Evolutionary conservation across 306 rosid species (phyloP), one percentile per base, ranked within the genome.

Genomic region (Casuarina glauca): DNA sequence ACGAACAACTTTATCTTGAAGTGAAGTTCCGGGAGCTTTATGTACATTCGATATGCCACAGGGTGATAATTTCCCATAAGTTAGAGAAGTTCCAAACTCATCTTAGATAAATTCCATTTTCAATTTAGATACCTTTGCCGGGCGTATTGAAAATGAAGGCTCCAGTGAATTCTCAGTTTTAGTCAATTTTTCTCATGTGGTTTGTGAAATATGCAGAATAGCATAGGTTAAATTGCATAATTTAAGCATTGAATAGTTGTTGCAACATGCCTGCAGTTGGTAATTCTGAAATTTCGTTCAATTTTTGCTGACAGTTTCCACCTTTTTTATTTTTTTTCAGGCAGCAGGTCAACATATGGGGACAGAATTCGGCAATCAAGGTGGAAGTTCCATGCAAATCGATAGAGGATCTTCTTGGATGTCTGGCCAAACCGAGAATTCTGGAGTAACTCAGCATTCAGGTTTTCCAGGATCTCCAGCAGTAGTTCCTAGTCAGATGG

Each of bases 381-480:
- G 78, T 62, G 93, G 88, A 86, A 85, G 78, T 82, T 82, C 93
- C 51, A 86, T 85, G 91, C 98, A 86, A 85, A 74, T 79, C 44
- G 98, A 91, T 76, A 86, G 97, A 87, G 95, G 90, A 73, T 83
- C 92, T 77, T 74, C 92, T 58, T 85, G 95, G 95, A 87, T 87
- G 86, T 72, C 97, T 51, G 89, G 90, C 51, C 85, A 81, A 16
- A 83, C 89, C 0, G 97, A 91, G 72, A 89, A 86, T 72, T 72
- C 81, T 0, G 17, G 84, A 69, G 62, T 84, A 32, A 52, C 90
- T 72, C 97, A 89, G 77, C 88, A 83, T 62, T 83, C 96, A 12
- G 91, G 82, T 64, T 83, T 86, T 78, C 60, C 70, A 3, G 98
- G 88, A 50, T 93, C 79, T 36, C 84, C 91, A 38, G 71, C 87